These are phyloP conservation scores for Psilocybe sp. DNA, from an alignment of 768 basidiomycete species.

Conservation along the genomic window DNA sequence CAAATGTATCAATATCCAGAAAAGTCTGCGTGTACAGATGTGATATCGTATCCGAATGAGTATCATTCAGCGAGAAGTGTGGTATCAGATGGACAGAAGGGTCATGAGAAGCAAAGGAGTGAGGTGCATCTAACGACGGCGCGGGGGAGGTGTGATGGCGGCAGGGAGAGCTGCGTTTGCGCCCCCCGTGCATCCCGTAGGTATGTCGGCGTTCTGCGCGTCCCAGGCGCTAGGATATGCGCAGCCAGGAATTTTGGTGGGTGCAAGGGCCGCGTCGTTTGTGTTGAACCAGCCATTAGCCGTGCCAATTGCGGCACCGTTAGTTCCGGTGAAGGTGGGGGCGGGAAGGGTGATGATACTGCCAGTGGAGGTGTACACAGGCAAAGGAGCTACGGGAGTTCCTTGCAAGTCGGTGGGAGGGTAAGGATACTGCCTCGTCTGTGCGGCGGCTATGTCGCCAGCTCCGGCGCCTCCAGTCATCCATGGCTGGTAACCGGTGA, in stretches of 20 bases:
- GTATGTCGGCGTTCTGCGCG: constrained; percentile 30
- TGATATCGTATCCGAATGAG: background rate
- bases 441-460: constrained; percentile 45
- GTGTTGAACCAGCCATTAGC: constrained; percentile 58
- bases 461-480: constrained; percentile 66
- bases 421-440: constrained; percentile 47
- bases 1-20: no score
- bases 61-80: background rate
- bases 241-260: constrained; percentile 52
- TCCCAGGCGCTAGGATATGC: constrained; percentile 50
- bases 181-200: constrained; percentile 21
- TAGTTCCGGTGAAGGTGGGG: constrained; percentile 33
- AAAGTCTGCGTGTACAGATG: no score
- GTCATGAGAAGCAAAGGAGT: background rate
- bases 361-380: constrained; percentile 69
- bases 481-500: constrained; percentile 55
- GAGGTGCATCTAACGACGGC: constrained; percentile 5
- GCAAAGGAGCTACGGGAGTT: constrained; percentile 43
- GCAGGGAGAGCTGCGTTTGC: constrained; percentile 14
- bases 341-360: constrained; percentile 54
- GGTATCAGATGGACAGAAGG: background rate
- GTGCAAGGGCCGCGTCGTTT: constrained; percentile 43
- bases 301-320: constrained; percentile 35
- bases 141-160: constrained; percentile 14
- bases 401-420: constrained; percentile 56